Evolutionary conservation across 1,139 yeast genomes (phyloP), one percentile per base, ranked within the genome.

Genomic region (Zygoascus sp.): DNA sequence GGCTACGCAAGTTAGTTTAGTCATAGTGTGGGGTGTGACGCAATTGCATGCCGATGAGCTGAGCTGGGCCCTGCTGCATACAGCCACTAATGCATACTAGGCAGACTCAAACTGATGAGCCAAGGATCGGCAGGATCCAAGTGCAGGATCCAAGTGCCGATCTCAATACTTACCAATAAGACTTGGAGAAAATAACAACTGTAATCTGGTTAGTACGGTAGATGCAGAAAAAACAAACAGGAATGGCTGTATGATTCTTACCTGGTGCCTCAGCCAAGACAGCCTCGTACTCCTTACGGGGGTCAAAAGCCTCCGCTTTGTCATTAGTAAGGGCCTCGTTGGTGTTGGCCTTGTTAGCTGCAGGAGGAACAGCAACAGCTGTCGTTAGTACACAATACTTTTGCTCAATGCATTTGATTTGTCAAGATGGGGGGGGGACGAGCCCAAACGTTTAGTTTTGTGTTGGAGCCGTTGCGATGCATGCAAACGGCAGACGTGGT

Each of bases 231-330:
- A n/a, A n/a, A n/a, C n/a, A n/a, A n/a, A n/a, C n/a, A n/a, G n/a
- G n/a, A n/a, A n/a, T n/a, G n/a, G n/a, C n/a, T 13, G 19, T 10
- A 8, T 13, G 19, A 32, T 13, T 47, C 54, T 42, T 51, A 65
- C 84, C 76, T 11, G 96, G 96, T 0, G 88, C 71, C 47, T 79
- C 60, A 2, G 75, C 59, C 49, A 89, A 64, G 40, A 84, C 82
- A 47, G 73, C 75, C 32, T 75, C 65, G 53, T 81, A 76, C 56
- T 79, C 92, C 53, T 74, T 72, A 11, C 74, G 80, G 0, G 89
- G 79, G 61, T 81, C 81, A 58, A 80, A 85, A 17, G 54, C 56
- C 32, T 58, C 59, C 8, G 62, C 68, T 8, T 57, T 57, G 17
- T 60, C 64, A 13, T 57, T 63, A 3, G 64, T 60, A 39, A 63